A percentile compares a stretch with the other conserved stretches of the same genome.
phyloP scores from a whole-genome alignment of 495 filamentous ascomycete genomes.

The Chaetomium tenue region DNA sequence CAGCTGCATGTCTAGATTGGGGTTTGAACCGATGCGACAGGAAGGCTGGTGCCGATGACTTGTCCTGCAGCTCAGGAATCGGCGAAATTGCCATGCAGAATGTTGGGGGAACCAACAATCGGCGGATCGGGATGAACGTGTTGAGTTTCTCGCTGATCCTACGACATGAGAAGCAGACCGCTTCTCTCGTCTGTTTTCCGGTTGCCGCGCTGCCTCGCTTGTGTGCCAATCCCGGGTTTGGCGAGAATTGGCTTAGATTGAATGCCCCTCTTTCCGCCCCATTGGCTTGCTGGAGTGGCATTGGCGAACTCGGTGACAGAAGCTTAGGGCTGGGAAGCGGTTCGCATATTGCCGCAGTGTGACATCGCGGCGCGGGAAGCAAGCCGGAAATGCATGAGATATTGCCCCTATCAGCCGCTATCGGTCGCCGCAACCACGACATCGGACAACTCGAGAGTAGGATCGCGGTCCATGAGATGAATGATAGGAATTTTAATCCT shows the following conservation, averaged over 20 bases:
- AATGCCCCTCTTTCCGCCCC: not conserved
- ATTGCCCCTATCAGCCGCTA: slow-evolving; percentile 10
- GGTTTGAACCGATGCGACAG: not conserved
- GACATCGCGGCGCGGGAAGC: slow-evolving; percentile 13
- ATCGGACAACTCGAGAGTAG: not conserved
- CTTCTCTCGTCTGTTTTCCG: not conserved
- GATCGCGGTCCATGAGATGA: not conserved
- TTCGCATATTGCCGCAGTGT: slow-evolving; percentile 9
- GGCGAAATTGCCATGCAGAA: not conserved
- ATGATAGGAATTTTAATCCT: not conserved
- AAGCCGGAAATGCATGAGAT: slow-evolving; percentile 7
- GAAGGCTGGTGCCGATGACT: slow-evolving; percentile 3
- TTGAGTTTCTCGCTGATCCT: not conserved
- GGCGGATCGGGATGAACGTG: not conserved
- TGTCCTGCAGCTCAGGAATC: not conserved
- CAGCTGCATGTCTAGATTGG: not conserved
- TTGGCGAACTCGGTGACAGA: not conserved
- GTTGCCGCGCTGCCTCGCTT: not conserved
- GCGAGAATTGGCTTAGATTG: not conserved
- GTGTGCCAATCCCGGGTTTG: slow-evolving; percentile 1
- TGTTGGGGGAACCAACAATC: not conserved
- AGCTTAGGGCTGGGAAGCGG: not conserved
- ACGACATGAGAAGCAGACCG: not conserved
- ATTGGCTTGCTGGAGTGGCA: slow-evolving; percentile 6
- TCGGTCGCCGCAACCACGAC: not conserved